These are phyloP conservation scores for Sisymbrium altissimum DNA, from an alignment of 345 rosid genomes.

Conservation along the genomic window DNA sequence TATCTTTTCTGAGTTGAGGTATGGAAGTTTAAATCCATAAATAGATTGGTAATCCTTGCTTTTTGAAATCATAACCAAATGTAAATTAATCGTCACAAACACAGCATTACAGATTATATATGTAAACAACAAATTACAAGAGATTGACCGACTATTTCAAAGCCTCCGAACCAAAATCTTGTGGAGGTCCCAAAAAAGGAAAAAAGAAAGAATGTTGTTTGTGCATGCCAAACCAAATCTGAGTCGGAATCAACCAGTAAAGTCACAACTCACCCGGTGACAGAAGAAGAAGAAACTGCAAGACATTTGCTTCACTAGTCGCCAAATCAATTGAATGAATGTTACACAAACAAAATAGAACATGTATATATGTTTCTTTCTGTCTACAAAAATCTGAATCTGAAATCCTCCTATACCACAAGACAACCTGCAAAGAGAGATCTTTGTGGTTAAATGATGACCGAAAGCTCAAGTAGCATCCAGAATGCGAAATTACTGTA, in stretches of 20 bases:
- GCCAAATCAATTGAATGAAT: constrained; percentile 19
- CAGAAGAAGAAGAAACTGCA: constrained; percentile 8
- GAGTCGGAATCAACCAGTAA: not conserved
- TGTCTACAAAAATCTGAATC: constrained; percentile 18
- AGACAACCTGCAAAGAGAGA: constrained; percentile 35
- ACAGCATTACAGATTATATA: constrained; percentile 14
- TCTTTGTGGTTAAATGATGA: constrained; percentile 8
- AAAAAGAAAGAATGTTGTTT: not conserved
- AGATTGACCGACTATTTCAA: not conserved
- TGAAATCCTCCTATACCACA: constrained; percentile 18
- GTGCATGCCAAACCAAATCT: constrained; percentile 8
- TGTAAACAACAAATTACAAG: constrained; percentile 17
- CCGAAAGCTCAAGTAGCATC: constrained; percentile 8
- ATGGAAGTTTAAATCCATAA: constrained; percentile 5
- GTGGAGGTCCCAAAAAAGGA: not conserved
- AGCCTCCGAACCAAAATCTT: constrained; percentile 19
- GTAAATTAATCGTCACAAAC: constrained; percentile 1
- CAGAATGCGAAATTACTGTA: not conserved
- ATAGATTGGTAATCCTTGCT: not conserved
- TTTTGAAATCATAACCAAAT: not conserved
- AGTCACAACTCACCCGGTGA: constrained; percentile 13
- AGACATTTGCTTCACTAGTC: constrained; percentile 15
- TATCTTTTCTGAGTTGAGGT: constrained; percentile 6
- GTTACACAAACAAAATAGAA: constrained; percentile 29
- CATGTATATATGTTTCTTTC: constrained; percentile 14